Percentiles rank a stretch among this genome's conserved stretches.
Evolutionary conservation across 768 basidiomycete species (phyloP).

Genomic region (Amanita exitialis): DNA sequence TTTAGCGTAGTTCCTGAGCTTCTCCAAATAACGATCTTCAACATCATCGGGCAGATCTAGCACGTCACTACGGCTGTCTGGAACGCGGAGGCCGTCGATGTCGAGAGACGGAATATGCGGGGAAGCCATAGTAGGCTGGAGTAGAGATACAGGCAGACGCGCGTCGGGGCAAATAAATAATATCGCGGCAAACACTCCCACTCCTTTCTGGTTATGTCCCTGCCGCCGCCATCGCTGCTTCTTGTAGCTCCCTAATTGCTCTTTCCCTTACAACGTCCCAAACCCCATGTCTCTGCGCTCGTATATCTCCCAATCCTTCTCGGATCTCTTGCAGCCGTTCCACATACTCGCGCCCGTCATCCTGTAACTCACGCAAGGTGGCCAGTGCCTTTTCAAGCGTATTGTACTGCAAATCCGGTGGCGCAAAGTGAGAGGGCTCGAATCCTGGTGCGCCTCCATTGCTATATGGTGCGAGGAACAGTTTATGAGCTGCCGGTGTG

Average conservation of each 20-base stretch:
- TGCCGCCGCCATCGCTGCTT: slow-evolving; percentile 37
- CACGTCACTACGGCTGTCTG: slow-evolving; percentile 12
- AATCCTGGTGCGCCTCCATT: slow-evolving; percentile 36
- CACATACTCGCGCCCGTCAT: slow-evolving; percentile 81
- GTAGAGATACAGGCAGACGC: slow-evolving; percentile 7
- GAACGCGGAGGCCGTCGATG: slow-evolving; percentile 24
- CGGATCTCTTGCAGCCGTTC: slow-evolving; percentile 79
- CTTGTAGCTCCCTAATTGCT: slow-evolving; percentile 68
- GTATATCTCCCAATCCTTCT: slow-evolving; percentile 68
- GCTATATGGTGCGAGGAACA: slow-evolving; percentile 47
- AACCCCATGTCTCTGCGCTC: slow-evolving; percentile 58
- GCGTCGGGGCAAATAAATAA: slow-evolving; percentile 1
- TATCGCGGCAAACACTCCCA: background rate
- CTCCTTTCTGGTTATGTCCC: slow-evolving; percentile 11
- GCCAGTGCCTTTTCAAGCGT: slow-evolving; percentile 68
- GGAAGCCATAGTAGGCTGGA: slow-evolving; percentile 23
- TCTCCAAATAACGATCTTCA: slow-evolving; percentile 42
- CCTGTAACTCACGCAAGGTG: slow-evolving; percentile 69
- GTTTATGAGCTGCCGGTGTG: slow-evolving; percentile 52
- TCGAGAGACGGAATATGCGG: slow-evolving; percentile 38
- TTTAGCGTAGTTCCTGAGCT: slow-evolving; percentile 51
- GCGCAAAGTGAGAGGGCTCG: slow-evolving; percentile 55
- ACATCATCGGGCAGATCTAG: slow-evolving; percentile 18
- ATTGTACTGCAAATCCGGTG: slow-evolving; percentile 57
- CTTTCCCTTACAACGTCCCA: slow-evolving; percentile 72